Evolutionary conservation across 306 rosid genomes (phyloP).

Genomic region (Trifolium fragiferum): DNA sequence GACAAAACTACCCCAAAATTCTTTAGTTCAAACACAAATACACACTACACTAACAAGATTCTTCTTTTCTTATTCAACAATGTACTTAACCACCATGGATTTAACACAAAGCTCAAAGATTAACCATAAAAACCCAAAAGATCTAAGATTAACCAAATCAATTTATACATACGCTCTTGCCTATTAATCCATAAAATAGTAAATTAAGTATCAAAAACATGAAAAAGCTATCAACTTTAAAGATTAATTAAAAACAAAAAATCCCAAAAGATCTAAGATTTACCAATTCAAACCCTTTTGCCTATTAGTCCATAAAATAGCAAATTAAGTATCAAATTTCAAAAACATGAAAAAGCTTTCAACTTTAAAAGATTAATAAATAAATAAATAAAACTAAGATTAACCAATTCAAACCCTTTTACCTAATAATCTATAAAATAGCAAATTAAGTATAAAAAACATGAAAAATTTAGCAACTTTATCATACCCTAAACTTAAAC

Average conservation of each 20-base stretch:
- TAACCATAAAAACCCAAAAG: slow-evolving; percentile 23
- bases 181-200: background rate
- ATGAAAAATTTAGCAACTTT: slow-evolving; percentile 28
- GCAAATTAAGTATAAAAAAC: slow-evolving; percentile 17
- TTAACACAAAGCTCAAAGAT: background rate
- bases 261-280: slow-evolving; percentile 26
- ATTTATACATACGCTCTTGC: slow-evolving; percentile 10
- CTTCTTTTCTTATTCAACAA: background rate
- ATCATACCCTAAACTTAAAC: slow-evolving; percentile 28
- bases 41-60: background rate
- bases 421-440: background rate
- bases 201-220: background rate
- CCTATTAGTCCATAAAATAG: background rate
- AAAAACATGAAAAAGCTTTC: slow-evolving; percentile 21
- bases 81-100: background rate
- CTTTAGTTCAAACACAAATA: background rate
- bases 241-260: background rate
- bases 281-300: slow-evolving; percentile 22
- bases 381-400: slow-evolving; percentile 14
- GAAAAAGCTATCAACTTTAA: background rate
- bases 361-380: slow-evolving; percentile 24
- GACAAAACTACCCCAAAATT: slow-evolving; percentile 3
- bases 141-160: slow-evolving; percentile 11
- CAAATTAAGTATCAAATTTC: slow-evolving; percentile 16
- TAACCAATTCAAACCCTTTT: slow-evolving; percentile 23